Base-by-base conservation (phyloP, 768 basidiomycete genomes). In the Trametes coccinea region DNA sequence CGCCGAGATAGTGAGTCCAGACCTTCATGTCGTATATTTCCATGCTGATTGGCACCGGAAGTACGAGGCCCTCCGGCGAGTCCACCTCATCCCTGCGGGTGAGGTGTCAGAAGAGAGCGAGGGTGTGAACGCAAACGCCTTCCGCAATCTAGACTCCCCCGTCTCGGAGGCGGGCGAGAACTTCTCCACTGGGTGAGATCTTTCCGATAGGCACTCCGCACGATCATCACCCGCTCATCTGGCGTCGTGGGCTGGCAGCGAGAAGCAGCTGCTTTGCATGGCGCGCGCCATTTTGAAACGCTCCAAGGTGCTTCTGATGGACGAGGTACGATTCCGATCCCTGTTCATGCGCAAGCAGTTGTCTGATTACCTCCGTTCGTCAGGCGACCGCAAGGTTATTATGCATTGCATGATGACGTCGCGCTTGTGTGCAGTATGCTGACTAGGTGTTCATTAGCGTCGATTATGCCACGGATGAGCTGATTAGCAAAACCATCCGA, bases 241-340 rank as follows among this genome's bases (percentile, higher is more conserved):
- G 7, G 9, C 58, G 39, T 50, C 53, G 33, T 41, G 39, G 33
- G 13, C 13, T 52, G 30, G 37, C 31, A 86, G 87, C 34, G 89
- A 93, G 75, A 92, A 91, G 68, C 92, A 93, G 72, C 73, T 93
- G n/a, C 77, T 93, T 7, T 92, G 92, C 70, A 92, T 94, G 91
- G 92, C 92, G 5, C 81, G 92, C 56, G 91, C 92, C 2, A 92
- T 94, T 62, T 72, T 94, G 29, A 89, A 89, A 71, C 80, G 89
- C 7, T 87, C 89, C 43, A 91, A 83, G 67, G 78, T 94, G 13
- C 73, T 93, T 30, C 82, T 93, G 62, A 93, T 93, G 92, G 92
- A 93, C 67, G 92, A 93, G 74, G 89, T 86, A 66, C 31, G 80
- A 71, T 6, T 22, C 31, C 50, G 47, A 44, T 43, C 7, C 29